A percentile compares a stretch with the other conserved stretches of the same genome.
Conservation (phyloP, 306 rosid genomes). For the Astragalus membranaceus region DNA sequence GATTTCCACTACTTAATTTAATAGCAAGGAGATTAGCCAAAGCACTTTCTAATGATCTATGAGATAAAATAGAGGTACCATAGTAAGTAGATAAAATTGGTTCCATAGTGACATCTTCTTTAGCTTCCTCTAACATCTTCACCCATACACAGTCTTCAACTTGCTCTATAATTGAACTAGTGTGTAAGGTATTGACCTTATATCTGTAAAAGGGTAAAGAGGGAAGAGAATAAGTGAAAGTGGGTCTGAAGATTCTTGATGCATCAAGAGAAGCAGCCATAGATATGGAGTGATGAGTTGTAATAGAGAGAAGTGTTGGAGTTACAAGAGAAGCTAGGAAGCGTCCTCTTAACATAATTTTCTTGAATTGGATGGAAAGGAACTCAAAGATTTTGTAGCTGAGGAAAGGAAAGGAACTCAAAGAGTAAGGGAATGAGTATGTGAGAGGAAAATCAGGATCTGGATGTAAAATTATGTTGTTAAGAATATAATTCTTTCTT, state of each 20-base stretch:
- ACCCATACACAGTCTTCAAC: slow-evolving; percentile 42
- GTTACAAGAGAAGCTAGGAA: background rate
- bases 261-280: slow-evolving; percentile 16
- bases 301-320: slow-evolving; percentile 6
- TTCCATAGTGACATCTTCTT: slow-evolving; percentile 38
- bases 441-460: too few relatives aligned
- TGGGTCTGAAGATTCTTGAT: slow-evolving; percentile 27
- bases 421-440: too few relatives aligned
- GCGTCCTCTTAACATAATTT: background rate
- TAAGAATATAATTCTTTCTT: too few relatives aligned
- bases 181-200: slow-evolving; percentile 13
- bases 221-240: slow-evolving; percentile 24
- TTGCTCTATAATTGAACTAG: slow-evolving; percentile 20
- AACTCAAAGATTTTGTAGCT: background rate
- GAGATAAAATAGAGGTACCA: slow-evolving; percentile 41
- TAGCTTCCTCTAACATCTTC: slow-evolving; percentile 62
- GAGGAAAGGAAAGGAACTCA: background rate
- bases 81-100: slow-evolving; percentile 59
- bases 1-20: slow-evolving; percentile 44
- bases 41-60: slow-evolving; percentile 47
- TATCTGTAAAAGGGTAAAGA: slow-evolving; percentile 24
- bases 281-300: slow-evolving; percentile 24
- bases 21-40: slow-evolving; percentile 52
- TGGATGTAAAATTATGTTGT: too few relatives aligned
- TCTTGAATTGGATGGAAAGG: background rate